Percentiles rank a stretch among this genome's conserved stretches.
These are phyloP conservation scores for Colletotrichum coccodes DNA, from an alignment of 2,329 filamentous ascomycete genomes.

Conservation along the genomic window DNA sequence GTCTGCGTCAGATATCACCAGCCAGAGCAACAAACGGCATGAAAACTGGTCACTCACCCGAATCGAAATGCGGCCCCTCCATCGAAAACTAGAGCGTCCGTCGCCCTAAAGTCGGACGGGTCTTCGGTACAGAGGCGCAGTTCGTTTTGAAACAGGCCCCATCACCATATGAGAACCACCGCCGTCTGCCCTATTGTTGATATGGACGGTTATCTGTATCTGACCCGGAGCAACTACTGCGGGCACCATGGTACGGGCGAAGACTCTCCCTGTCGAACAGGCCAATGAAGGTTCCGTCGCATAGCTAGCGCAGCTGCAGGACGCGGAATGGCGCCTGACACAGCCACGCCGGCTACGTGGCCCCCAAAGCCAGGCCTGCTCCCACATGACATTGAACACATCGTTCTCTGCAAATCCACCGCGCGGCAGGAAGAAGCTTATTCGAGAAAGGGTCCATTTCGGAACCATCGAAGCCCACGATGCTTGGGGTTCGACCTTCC, in stretches of 20 bases:
- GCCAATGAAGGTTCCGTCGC: slow-evolving; percentile 12
- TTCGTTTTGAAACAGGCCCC: slow-evolving; percentile 18
- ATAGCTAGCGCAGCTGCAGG: slow-evolving; percentile 8
- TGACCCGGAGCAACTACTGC: too few species aligned
- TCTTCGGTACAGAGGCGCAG: slow-evolving; percentile 3
- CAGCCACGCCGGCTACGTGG: slow-evolving; percentile 29
- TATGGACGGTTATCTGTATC: neutral
- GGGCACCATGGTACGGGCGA: neutral
- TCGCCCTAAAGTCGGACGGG: neutral
- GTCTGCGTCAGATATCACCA: neutral
- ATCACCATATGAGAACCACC: slow-evolving; percentile 3
- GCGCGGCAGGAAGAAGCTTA: slow-evolving; percentile 33
- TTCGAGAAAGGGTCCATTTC: slow-evolving; percentile 26
- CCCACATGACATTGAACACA: slow-evolving; percentile 28
- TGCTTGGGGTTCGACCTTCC: neutral
- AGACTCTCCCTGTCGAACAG: neutral
- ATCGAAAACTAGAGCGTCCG: neutral
- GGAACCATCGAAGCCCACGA: slow-evolving; percentile 6
- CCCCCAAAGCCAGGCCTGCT: slow-evolving; percentile 16
- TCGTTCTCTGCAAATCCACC: slow-evolving; percentile 13
- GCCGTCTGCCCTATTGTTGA: neutral
- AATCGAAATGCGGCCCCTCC: neutral
- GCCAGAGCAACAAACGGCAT: neutral
- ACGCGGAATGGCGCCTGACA: slow-evolving; percentile 22
- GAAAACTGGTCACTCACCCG: neutral